A percentile compares a stretch with the other conserved stretches of the same genome.
Conservation (phyloP, 1,139 yeast genomes). For the Yamadazyma dendronema region DNA sequence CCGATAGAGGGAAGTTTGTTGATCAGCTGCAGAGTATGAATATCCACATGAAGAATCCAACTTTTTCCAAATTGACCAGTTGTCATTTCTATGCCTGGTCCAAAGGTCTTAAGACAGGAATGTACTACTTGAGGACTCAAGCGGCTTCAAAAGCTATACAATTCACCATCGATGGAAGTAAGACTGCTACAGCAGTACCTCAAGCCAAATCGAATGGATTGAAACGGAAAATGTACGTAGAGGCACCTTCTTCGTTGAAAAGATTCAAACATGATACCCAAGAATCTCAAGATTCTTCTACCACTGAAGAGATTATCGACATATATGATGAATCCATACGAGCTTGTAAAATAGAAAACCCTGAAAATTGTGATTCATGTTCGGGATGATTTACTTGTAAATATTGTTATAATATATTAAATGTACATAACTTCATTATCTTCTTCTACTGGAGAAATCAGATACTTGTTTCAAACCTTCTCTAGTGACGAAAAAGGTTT, state of each 20-base stretch:
- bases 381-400: constrained; percentile 27
- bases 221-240: constrained; percentile 21
- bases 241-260: not conserved
- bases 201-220: constrained; percentile 7
- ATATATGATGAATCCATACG: constrained; percentile 36
- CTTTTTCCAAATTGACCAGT: constrained; percentile 91
- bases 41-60: constrained; percentile 79
- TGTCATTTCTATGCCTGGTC: constrained; percentile 99
- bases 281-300: constrained; percentile 1
- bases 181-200: constrained; percentile 1
- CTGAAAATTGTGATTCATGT: constrained; percentile 46
- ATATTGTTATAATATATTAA: no score
- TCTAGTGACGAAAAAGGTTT: constrained; percentile 74
- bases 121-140: constrained; percentile 94
- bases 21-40: constrained; percentile 95
- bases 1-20: constrained; percentile 88
- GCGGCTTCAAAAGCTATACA: constrained; percentile 95
- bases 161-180: constrained; percentile 65
- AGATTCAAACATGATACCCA: constrained; percentile 8
- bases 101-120: constrained; percentile 95
- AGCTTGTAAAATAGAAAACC: constrained; percentile 35
- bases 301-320: constrained; percentile 14
- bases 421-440: constrained; percentile 3
- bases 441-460: constrained; percentile 74
- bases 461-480: constrained; percentile 89